Percentiles rank a stretch among this genome's conserved stretches.
Evolutionary conservation across 2,329 filamentous ascomycete species (phyloP).

Genomic region (Diaporthe sp.): DNA sequence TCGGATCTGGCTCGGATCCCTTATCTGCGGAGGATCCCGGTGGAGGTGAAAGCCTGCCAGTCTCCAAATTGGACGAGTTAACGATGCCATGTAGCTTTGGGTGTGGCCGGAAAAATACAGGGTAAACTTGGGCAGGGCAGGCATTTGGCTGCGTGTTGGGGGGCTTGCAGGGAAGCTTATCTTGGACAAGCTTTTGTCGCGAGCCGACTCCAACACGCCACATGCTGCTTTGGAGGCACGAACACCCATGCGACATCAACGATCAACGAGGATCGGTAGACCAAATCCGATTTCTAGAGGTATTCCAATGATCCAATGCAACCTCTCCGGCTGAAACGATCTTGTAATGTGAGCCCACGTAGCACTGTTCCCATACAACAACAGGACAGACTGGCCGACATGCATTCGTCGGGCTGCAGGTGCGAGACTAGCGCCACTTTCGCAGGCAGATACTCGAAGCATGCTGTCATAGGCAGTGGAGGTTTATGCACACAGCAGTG

Average conservation of each 20-base stretch:
- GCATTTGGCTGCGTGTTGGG: background rate
- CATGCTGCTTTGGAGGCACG: background rate
- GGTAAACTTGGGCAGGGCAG: background rate
- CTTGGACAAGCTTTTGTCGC: slow-evolving; percentile 9
- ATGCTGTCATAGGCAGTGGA: background rate
- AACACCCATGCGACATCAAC: background rate
- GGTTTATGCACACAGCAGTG: background rate
- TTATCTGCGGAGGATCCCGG: slow-evolving; percentile 14
- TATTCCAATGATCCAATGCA: background rate
- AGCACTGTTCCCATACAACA: background rate
- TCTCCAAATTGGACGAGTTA: background rate
- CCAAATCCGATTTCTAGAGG: background rate
- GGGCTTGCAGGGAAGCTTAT: slow-evolving; percentile 12
- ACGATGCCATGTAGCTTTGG: background rate
- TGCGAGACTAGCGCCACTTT: background rate
- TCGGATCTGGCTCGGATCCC: background rate
- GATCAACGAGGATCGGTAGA: background rate
- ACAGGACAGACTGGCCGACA: background rate
- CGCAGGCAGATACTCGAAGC: background rate
- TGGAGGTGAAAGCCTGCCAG: background rate
- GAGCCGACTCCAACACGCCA: background rate
- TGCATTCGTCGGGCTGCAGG: no score
- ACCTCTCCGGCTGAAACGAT: background rate
- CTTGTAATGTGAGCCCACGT: background rate
- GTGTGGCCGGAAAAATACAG: background rate